Evolutionary conservation across 1,284 basidiomycete genomes (phyloP).

Genomic region (Quambalaria eucalypti): DNA sequence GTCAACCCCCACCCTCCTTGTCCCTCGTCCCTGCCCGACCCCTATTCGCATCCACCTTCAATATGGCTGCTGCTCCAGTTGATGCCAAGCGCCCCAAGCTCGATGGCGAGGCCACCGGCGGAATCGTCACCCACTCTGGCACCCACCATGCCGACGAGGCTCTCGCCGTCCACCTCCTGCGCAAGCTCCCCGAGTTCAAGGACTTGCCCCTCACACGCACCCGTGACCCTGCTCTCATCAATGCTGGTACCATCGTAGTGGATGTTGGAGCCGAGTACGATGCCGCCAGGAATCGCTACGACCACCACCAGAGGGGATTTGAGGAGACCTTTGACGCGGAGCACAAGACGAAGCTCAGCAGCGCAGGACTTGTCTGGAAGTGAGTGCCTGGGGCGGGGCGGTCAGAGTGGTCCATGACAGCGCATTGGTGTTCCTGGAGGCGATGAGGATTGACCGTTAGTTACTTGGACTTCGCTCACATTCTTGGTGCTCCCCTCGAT

Average conservation of each 20-base stretch:
- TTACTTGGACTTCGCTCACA: no score
- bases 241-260: conserved; percentile 86
- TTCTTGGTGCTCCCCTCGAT: background rate
- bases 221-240: conserved; percentile 69
- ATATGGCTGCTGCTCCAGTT: background rate
- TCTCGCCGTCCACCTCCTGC: conserved; percentile 80
- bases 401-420: no score
- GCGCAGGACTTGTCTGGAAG: conserved; percentile 69
- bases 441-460: no score
- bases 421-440: no score
- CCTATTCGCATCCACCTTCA: background rate
- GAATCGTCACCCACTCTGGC: conserved; percentile 68
- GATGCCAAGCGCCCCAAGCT: conserved; percentile 12
- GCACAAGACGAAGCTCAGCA: conserved; percentile 72
- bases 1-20: background rate
- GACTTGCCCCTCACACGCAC: conserved; percentile 51
- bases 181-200: conserved; percentile 66
- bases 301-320: conserved; percentile 95
- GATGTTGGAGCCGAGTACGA: conserved; percentile 94
- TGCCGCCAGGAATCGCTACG: conserved; percentile 66
- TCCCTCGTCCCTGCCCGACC: background rate
- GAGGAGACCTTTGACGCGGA: conserved; percentile 77
- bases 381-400: conserved; percentile 4
- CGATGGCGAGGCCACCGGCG: background rate
- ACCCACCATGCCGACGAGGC: conserved; percentile 97